Evolutionary conservation across 1,284 basidiomycete genomes (phyloP).

Genomic region (Heliocybe sulcata): DNA sequence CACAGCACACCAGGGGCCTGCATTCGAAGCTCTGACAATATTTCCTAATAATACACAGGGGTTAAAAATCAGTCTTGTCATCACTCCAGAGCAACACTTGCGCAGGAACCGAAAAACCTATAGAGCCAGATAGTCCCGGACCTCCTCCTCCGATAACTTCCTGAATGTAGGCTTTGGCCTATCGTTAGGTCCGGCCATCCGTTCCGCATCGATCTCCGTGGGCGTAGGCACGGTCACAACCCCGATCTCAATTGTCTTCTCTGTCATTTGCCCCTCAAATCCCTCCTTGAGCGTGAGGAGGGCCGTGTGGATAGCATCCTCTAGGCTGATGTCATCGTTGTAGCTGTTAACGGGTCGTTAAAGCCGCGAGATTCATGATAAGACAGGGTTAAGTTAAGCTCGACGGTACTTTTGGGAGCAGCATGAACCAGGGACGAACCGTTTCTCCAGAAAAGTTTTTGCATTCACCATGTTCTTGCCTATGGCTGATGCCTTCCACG

Average conservation of each 20-base stretch:
- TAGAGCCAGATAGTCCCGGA: slow-evolving; percentile 86
- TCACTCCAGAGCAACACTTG: slow-evolving; percentile 9
- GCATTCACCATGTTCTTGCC: slow-evolving; percentile 99
- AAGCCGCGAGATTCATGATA: slow-evolving; percentile 10
- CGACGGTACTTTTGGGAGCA: neutral
- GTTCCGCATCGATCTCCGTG: slow-evolving; percentile 63
- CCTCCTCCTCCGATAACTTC: slow-evolving; percentile 91
- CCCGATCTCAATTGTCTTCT: slow-evolving; percentile 99
- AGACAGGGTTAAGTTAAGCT: neutral
- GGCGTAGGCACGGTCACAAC: slow-evolving; percentile 84
- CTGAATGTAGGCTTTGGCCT: slow-evolving; percentile 84
- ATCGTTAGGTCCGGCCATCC: slow-evolving; percentile 65
- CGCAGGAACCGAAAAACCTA: slow-evolving; percentile 28
- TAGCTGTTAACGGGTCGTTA: slow-evolving; percentile 54
- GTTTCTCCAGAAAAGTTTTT: slow-evolving; percentile 98
- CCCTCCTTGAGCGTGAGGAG: slow-evolving; percentile 97
- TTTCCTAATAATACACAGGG: slow-evolving; percentile 7
- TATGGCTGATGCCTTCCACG: slow-evolving; percentile 99
- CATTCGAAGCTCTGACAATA: neutral
- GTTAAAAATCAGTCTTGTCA: slow-evolving; percentile 10
- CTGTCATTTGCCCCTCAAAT: slow-evolving; percentile 99
- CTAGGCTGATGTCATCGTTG: slow-evolving; percentile 98
- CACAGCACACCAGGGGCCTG: neutral
- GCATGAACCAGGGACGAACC: slow-evolving; percentile 44
- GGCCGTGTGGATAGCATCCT: slow-evolving; percentile 99